Evolutionary conservation across 768 basidiomycete genomes (phyloP).

Genomic region (Hygrocybe punicea): DNA sequence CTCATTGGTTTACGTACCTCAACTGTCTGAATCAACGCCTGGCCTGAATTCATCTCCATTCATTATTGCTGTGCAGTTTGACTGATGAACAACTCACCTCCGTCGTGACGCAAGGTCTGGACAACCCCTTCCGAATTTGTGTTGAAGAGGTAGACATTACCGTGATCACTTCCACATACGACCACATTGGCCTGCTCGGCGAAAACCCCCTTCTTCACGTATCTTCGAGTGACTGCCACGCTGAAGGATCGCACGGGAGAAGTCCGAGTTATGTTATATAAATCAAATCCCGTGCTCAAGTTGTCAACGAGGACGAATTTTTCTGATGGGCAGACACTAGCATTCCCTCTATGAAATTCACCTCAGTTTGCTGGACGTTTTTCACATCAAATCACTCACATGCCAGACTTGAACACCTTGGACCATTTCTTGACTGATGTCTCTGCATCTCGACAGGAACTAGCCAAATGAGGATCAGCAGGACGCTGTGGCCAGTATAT

Average conservation of each 20-base stretch:
- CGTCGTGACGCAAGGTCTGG: neutral
- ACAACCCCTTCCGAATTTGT: neutral
- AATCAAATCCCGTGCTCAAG: neutral
- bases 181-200: neutral
- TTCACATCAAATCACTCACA: neutral
- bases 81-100: neutral
- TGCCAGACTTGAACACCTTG: slow-evolving; percentile 2
- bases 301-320: slow-evolving; percentile 2
- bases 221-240: neutral
- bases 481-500: neutral
- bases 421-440: neutral
- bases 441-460: neutral
- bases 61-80: neutral
- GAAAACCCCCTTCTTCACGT: neutral
- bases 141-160: neutral
- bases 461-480: neutral
- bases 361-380: neutral
- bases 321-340: neutral
- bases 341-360: neutral
- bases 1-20: neutral
- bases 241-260: neutral
- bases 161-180: slow-evolving; percentile 2
- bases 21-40: slow-evolving; percentile 1
- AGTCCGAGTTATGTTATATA: neutral
- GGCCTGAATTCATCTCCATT: neutral